phyloP scores from a whole-genome alignment of 305 asterid genomes.

The Nicotiana rustica region DNA sequence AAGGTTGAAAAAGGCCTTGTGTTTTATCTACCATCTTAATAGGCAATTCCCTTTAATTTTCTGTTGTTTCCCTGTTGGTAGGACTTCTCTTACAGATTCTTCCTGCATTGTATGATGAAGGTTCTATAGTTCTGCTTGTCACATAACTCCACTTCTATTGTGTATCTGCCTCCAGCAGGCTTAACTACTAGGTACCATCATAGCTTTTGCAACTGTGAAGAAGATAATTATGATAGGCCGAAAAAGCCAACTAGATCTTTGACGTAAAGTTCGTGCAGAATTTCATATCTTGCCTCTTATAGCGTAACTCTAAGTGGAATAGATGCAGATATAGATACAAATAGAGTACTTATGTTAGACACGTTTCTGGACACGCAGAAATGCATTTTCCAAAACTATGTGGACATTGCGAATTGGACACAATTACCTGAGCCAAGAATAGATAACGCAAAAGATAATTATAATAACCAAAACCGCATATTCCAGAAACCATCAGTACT shows the following conservation, averaged over 20 bases:
- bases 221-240: constrained; percentile 26
- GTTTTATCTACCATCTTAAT: not conserved
- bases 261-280: constrained; percentile 6
- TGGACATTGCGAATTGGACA: constrained; percentile 19
- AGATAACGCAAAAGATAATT: not conserved
- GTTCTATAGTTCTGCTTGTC: constrained; percentile 6
- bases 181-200: constrained; percentile 3
- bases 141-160: constrained; percentile 12
- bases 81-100: constrained; percentile 28
- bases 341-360: not conserved
- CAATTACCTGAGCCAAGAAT: not conserved
- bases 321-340: constrained; percentile 15
- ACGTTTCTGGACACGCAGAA: not conserved
- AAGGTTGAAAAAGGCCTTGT: constrained; percentile 21
- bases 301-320: not conserved
- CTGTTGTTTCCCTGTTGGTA: not conserved
- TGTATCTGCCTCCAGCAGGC: constrained; percentile 28
- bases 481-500: constrained; percentile 17
- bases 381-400: not conserved
- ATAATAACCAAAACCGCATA: not conserved
- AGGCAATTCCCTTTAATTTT: constrained; percentile 16
- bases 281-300: not conserved
- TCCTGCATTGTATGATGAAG: constrained; percentile 22
- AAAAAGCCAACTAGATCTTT: not conserved
- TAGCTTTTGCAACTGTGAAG: constrained; percentile 11